Conservation (phyloP, 768 basidiomycete genomes). For the Pulveroboletus ravenelii region DNA sequence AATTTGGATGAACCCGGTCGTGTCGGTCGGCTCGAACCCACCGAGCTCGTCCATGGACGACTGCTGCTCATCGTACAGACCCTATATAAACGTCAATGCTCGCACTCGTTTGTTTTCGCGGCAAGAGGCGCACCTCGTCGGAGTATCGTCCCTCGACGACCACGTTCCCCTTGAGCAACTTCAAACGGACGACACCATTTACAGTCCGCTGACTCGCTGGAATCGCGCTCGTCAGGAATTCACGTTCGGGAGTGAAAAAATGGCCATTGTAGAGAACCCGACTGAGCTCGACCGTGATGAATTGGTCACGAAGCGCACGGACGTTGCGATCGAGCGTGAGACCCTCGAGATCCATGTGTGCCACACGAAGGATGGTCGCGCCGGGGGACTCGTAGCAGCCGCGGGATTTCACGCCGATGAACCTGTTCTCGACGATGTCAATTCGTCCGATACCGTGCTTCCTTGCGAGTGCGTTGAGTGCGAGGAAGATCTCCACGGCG, state of each 20-base stretch:
- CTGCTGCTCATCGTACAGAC: conserved; percentile 91
- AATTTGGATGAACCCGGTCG: conserved; percentile 94
- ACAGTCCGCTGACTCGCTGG: conserved; percentile 95
- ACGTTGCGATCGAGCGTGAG: conserved; percentile 98
- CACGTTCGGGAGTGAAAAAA: conserved; percentile 99
- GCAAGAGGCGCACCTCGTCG: conserved; percentile 54
- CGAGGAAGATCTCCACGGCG: conserved; percentile 88
- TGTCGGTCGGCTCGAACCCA: conserved; percentile 95
- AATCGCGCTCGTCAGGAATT: conserved; percentile 87
- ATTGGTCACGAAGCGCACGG: conserved; percentile 89
- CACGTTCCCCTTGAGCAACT: conserved; percentile 95
- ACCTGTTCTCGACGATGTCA: conserved; percentile 99
- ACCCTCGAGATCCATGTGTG: conserved; percentile 96
- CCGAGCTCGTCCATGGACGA: conserved; percentile 99
- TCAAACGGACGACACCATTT: conserved; percentile 86
- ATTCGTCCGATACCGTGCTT: conserved; percentile 96
- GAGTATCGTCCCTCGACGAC: conserved; percentile 89
- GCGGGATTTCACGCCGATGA: conserved; percentile 98
- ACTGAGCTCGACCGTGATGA: conserved; percentile 86
- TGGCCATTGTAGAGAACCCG: conserved; percentile 96
- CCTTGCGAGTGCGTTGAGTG: conserved; percentile 85
- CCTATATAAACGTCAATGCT: conserved; percentile 38
- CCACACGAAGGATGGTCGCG: conserved; percentile 90
- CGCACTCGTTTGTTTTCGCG: background rate
- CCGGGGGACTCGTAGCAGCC: conserved; percentile 99